phyloP scores from a whole-genome alignment of 306 rosid genomes.

The Fragaria vesca region DNA sequence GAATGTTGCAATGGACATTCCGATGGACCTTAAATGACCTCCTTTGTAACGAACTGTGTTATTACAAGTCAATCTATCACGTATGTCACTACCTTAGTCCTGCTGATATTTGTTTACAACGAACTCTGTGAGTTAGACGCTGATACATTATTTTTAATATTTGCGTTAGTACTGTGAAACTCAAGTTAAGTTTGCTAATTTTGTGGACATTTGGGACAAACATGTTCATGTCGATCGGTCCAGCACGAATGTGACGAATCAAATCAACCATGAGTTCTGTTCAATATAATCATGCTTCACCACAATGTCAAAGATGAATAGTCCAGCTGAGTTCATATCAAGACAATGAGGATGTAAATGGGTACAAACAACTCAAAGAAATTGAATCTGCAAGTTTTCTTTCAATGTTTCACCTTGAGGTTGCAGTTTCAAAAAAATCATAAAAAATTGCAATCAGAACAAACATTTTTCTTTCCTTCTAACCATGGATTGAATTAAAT shows the following conservation, averaged over 20 bases:
- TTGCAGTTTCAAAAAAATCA: background rate
- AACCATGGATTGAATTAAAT: background rate
- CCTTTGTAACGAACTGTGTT: background rate
- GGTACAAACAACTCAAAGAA: background rate
- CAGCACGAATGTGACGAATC: too few relatives aligned
- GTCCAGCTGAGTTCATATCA: background rate
- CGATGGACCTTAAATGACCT: background rate
- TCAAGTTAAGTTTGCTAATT: too few relatives aligned
- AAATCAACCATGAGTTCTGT: background rate
- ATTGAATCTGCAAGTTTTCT: conserved; percentile 10
- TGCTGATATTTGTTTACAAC: background rate
- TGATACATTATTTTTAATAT: too few relatives aligned
- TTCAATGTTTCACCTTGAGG: background rate
- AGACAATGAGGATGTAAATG: background rate
- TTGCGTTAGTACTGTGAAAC: too few relatives aligned
- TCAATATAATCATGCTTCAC: background rate
- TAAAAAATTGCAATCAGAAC: background rate
- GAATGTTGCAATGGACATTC: background rate
- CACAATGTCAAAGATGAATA: background rate
- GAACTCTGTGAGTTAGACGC: too few relatives aligned
- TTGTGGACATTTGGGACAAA: too few relatives aligned
- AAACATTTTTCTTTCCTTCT: background rate
- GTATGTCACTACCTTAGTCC: background rate
- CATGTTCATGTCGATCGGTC: too few relatives aligned
- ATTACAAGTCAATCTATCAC: background rate